Conservation (phyloP, 108 stramenopile species). For the Cylindrotheca fusiformis region DNA sequence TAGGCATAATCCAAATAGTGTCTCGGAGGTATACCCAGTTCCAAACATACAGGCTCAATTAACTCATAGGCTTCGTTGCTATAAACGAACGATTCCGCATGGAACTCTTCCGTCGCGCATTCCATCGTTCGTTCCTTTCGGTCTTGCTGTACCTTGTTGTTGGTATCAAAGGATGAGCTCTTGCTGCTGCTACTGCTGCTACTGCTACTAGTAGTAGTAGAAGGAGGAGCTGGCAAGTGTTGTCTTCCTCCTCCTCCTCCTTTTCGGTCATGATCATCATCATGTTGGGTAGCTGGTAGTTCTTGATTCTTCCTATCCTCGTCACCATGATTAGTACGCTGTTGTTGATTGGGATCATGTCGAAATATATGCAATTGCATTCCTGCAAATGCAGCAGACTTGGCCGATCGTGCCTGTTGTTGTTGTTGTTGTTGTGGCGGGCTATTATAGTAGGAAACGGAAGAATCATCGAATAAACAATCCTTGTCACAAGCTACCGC, state of each 20-base stretch:
- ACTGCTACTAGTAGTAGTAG: no score
- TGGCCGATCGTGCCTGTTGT: no score
- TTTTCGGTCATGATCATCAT: not conserved
- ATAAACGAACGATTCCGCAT: constrained; percentile 1
- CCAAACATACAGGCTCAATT: constrained; percentile 30
- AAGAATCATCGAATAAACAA: no score
- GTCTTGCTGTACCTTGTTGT: not conserved
- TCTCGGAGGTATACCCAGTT: constrained; percentile 32
- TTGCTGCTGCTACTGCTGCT: no score
- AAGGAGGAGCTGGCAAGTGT: no score
- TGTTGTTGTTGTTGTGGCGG: no score
- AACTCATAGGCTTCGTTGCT: constrained; percentile 29
- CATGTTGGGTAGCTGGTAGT: not conserved
- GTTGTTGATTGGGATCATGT: not conserved
- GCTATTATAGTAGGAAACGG: no score
- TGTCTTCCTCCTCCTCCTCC: no score
- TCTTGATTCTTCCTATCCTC: not conserved
- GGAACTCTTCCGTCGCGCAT: no score
- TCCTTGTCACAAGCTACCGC: no score
- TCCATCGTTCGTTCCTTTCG: no score
- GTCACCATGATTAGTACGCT: not conserved
- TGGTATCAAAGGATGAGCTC: no score
- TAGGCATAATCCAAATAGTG: constrained; percentile 51
- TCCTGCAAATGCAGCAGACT: constrained; percentile 6
- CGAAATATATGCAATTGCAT: constrained; percentile 10